Evolutionary conservation across 495 filamentous ascomycete species (phyloP).

Genomic region (Xylaria longipes): DNA sequence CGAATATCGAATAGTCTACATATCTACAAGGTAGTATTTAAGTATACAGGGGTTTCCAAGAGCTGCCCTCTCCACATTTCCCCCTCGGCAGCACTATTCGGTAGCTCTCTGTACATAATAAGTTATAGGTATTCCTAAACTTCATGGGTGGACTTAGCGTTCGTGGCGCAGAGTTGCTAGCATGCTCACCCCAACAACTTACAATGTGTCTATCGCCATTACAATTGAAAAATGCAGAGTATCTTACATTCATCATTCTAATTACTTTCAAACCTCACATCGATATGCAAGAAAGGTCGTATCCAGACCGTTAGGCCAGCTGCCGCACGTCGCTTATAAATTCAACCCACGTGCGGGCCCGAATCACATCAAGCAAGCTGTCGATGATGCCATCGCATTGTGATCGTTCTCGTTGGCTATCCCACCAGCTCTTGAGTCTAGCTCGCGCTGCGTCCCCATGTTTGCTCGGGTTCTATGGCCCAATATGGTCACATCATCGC

Average conservation of each 20-base stretch:
- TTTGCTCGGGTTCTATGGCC: neutral
- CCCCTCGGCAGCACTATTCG: neutral
- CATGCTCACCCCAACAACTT: neutral
- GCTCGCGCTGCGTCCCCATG: neutral
- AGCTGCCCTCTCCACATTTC: neutral
- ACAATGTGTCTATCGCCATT: neutral
- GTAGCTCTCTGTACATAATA: constrained; percentile 4
- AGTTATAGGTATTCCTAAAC: neutral
- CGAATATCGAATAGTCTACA: neutral
- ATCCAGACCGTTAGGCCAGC: neutral
- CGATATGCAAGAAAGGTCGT: neutral
- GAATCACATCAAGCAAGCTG: constrained; percentile 22
- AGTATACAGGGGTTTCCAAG: neutral
- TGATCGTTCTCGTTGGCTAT: constrained; percentile 20
- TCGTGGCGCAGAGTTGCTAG: neutral
- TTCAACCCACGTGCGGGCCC: constrained; percentile 2
- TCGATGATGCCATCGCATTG: constrained; percentile 26
- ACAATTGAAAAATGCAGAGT: neutral
- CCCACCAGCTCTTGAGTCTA: neutral
- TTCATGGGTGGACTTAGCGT: neutral
- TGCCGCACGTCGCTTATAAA: neutral
- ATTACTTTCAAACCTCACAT: neutral
- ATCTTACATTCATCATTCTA: neutral
- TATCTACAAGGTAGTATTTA: neutral
- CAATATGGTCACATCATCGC: neutral